These are phyloP conservation scores for Dactylellina parvicollis DNA, from an alignment of 2,329 filamentous ascomycete genomes.

Conservation along the genomic window DNA sequence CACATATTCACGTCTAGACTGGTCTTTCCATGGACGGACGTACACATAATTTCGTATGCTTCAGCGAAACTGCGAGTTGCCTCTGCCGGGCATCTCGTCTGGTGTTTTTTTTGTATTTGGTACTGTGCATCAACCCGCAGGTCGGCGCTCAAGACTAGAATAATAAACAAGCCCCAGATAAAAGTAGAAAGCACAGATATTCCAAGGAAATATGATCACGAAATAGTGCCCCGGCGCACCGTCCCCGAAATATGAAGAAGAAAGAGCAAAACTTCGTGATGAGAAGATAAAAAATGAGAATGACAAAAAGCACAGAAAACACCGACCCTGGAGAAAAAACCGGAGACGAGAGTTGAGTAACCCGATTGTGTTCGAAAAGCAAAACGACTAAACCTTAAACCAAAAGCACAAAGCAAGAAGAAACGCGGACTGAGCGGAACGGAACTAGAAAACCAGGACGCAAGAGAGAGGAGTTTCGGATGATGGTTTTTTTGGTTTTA, in stretches of 20 bases:
- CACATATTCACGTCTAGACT: no score
- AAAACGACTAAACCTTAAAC: neutral
- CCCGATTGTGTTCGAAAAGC: neutral
- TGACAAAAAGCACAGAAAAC: conserved; percentile 29
- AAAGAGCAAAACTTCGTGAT: conserved; percentile 6
- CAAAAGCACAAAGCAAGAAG: neutral
- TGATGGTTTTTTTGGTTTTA: conserved; percentile 26
- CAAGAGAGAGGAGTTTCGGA: conserved; percentile 7
- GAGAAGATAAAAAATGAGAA: conserved; percentile 7
- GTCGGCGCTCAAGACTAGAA: neutral
- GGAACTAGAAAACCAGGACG: neutral
- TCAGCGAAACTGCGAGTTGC: conserved; percentile 4
- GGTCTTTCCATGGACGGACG: no score
- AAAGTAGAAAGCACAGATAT: conserved; percentile 24
- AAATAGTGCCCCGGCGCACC: conserved; percentile 22
- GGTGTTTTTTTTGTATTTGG: neutral
- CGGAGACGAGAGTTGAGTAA: conserved; percentile 33
- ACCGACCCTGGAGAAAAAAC: conserved; percentile 50
- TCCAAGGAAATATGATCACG: conserved; percentile 15
- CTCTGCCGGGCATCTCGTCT: neutral
- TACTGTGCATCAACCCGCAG: neutral
- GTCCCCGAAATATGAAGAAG: conserved; percentile 10
- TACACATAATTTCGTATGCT: no score
- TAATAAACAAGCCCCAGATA: conserved; percentile 26
- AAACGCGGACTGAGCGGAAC: neutral